phyloP scores from a whole-genome alignment of 306 rosid species.

The Quercus suber region DNA sequence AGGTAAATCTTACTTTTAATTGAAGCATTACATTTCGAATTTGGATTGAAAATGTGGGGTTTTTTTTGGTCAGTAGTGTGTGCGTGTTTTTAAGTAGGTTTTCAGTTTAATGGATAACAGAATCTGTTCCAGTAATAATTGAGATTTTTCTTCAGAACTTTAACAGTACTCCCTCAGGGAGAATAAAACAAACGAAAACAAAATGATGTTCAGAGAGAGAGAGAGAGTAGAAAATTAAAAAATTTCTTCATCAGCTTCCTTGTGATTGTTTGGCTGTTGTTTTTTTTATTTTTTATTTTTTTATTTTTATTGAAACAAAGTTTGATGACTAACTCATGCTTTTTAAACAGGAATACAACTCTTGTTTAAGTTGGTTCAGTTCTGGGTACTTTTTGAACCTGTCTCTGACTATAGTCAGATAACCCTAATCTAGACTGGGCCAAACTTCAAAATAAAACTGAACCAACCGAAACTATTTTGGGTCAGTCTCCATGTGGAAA shows the following conservation, averaged over 20 bases:
- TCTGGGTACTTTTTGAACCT: neutral
- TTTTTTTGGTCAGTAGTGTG: neutral
- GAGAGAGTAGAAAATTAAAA: neutral
- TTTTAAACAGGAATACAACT: too few relatives aligned
- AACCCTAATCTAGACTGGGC: neutral
- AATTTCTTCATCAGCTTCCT: neutral
- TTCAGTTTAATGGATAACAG: neutral
- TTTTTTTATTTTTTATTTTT: too few relatives aligned
- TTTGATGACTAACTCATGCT: too few relatives aligned
- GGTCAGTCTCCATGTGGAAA: neutral
- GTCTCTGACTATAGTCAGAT: neutral
- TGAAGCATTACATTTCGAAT: constrained; percentile 1
- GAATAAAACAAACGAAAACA: neutral
- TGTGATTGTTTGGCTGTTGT: too few relatives aligned
- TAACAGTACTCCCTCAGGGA: neutral
- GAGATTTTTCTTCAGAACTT: neutral
- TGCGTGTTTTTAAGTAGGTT: neutral
- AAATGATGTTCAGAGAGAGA: neutral
- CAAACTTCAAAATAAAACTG: neutral
- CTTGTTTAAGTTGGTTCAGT: neutral
- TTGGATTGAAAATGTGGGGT: neutral
- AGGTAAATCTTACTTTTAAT: constrained; percentile 47
- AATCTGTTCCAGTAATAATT: neutral
- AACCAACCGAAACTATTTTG: neutral
- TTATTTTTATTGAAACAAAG: too few relatives aligned